phyloP scores from a whole-genome alignment of 1,284 basidiomycete species.

The Apiotrichum akiyoshidainum region DNA sequence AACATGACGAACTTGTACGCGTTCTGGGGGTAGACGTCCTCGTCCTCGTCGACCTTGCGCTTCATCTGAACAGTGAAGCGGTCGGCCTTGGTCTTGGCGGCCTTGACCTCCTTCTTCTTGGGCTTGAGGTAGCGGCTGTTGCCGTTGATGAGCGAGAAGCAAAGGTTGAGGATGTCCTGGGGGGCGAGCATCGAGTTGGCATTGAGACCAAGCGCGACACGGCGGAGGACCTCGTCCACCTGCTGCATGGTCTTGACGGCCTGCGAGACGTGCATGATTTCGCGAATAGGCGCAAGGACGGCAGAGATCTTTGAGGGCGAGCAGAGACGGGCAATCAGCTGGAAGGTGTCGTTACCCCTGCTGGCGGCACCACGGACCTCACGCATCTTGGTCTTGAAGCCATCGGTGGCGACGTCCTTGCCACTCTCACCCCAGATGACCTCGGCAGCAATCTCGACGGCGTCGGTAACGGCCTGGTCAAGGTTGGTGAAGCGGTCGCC shows the following conservation, averaged over 20 bases:
- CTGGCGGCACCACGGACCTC: conserved; percentile 78
- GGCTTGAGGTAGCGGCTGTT: conserved; percentile 70
- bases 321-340: conserved; percentile 71
- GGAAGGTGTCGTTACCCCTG: conserved; percentile 79
- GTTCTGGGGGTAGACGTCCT: conserved; percentile 76
- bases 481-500: conserved; percentile 63
- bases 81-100: conserved; percentile 50
- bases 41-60: conserved; percentile 59
- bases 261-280: conserved; percentile 82
- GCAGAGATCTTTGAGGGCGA: conserved; percentile 71
- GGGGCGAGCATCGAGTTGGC: conserved; percentile 71
- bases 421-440: conserved; percentile 93
- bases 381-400: conserved; percentile 90
- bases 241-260: conserved; percentile 76
- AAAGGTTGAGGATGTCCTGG: conserved; percentile 72
- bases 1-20: conserved; percentile 82
- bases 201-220: conserved; percentile 80
- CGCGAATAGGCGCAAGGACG: conserved; percentile 74
- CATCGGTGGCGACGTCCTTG: conserved; percentile 82
- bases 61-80: conserved; percentile 75
- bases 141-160: conserved; percentile 84
- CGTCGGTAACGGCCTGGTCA: conserved; percentile 72
- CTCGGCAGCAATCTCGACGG: conserved; percentile 79
- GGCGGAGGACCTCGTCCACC: conserved; percentile 82
- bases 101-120: conserved; percentile 42